Base-by-base conservation (phyloP, 257 asterid genomes). In the Gentiana dahurica region DNA sequence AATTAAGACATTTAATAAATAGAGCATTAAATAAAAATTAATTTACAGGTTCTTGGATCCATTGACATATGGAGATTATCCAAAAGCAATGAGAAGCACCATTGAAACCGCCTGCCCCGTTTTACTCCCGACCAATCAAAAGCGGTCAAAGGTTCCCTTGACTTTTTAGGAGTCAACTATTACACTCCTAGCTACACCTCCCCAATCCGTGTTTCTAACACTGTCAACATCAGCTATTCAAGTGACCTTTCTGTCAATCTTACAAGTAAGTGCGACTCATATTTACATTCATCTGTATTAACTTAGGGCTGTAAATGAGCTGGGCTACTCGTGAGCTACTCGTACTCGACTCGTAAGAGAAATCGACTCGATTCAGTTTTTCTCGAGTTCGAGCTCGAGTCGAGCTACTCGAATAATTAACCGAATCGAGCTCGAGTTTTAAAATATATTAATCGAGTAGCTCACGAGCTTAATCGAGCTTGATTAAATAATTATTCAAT, bases 141-240 rank as follows among this genome's bases (percentile, higher is more conserved):
- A 10, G 33, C 66, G 60, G 50, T 66, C 5, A 71, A 66, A 36
- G 60, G 62, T 6, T 71, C 70, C 1, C 32, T 53, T 36, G 77
- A 71, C 58, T 71, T 53, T 32, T 53, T 71, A 13, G 77, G 73
- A 36, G 0, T 71, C 43, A 66, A 66, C 54, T 71, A 71, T 54
- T 66, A 71, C 37, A 71, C 69, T 8, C 43, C 66, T 1, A 37
- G 38, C 15, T 71, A 39, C 49, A 63, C 62, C 1, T 15, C 46
- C 6, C 3, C 53, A 51, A 2, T 36, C 1, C 58, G 32, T 15
- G 12, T n/a, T 7, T 12, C 7, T 0, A 15, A 36, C 13, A 51
- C 43, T 6, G 2, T 45, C 1, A 64, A 64, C 34, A 7, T 62
- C 6, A 66, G 66, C 39, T 62, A 34, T 7, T 3, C 66, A 4